Percentiles rank a stretch among this genome's conserved stretches.
phyloP scores from a whole-genome alignment of 495 filamentous ascomycete species.

The Penicillium coffeae region DNA sequence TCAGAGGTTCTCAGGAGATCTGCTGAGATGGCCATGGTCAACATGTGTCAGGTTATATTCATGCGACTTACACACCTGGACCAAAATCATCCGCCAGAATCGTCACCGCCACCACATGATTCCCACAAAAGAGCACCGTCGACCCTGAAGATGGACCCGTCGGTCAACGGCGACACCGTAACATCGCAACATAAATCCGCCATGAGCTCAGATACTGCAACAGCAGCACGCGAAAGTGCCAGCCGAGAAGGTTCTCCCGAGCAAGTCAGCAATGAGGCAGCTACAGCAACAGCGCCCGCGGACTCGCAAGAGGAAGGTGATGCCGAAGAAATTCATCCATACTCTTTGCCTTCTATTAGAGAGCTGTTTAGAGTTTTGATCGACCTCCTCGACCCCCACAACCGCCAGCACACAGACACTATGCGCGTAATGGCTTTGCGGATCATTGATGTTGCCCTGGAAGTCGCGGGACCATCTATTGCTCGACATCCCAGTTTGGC shows the following conservation, averaged over 20 bases:
- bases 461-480: constrained; percentile 94
- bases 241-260: constrained; percentile 35
- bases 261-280: constrained; percentile 32
- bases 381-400: constrained; percentile 88
- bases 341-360: constrained; percentile 87
- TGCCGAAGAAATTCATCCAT: constrained; percentile 71
- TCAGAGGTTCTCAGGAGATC: constrained; percentile 87
- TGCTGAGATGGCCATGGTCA: constrained; percentile 95
- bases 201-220: constrained; percentile 40
- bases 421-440: constrained; percentile 96
- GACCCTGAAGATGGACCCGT: constrained; percentile 80
- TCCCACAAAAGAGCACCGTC: constrained; percentile 50
- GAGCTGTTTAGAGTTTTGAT: constrained; percentile 95
- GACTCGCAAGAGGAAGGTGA: constrained; percentile 33
- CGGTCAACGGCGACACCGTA: constrained; percentile 67
- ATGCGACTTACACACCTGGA: constrained; percentile 84
- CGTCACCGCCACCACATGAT: constrained; percentile 49
- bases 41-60: constrained; percentile 98
- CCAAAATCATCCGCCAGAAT: constrained; percentile 59
- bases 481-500: constrained; percentile 89
- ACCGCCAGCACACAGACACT: constrained; percentile 84
- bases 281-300: constrained; percentile 44
- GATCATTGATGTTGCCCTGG: constrained; percentile 95
- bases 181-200: constrained; percentile 45
- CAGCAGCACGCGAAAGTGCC: constrained; percentile 30